Percentiles rank a stretch among this genome's conserved stretches.
Conservation (phyloP, 345 rosid genomes). For the Brassica nigra region DNA sequence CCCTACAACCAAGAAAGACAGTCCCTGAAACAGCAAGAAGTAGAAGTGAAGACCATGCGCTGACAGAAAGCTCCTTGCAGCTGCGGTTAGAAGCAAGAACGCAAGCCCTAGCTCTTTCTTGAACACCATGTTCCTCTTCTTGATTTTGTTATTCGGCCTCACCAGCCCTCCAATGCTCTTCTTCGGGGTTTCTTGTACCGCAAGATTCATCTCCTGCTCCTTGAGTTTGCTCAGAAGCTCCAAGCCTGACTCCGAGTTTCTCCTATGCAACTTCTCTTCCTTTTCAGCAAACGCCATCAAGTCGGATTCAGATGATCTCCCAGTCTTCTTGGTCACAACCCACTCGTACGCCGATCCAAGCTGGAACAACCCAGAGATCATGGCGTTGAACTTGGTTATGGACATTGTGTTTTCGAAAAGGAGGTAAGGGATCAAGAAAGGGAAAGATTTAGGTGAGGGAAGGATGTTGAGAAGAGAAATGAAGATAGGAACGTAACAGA, state of each 20-base stretch:
- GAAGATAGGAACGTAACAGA: slow-evolving; percentile 78
- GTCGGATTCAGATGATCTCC: slow-evolving; percentile 84
- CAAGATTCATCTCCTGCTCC: slow-evolving; percentile 46
- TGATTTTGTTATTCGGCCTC: slow-evolving; percentile 32
- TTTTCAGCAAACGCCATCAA: slow-evolving; percentile 70
- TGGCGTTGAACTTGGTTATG: slow-evolving; percentile 90
- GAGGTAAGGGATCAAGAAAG: slow-evolving; percentile 87
- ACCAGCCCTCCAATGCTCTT: slow-evolving; percentile 26
- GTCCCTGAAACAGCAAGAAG: slow-evolving; percentile 84
- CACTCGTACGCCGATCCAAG: slow-evolving; percentile 89
- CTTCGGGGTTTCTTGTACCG: slow-evolving; percentile 24
- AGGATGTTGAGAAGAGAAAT: slow-evolving; percentile 84
- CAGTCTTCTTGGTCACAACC: slow-evolving; percentile 90
- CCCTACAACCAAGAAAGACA: slow-evolving; percentile 80
- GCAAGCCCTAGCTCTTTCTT: slow-evolving; percentile 86
- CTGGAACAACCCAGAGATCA: slow-evolving; percentile 88
- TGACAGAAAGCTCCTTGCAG: slow-evolving; percentile 78
- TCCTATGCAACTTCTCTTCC: slow-evolving; percentile 71
- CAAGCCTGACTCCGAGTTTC: slow-evolving; percentile 73
- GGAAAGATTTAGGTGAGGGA: slow-evolving; percentile 80
- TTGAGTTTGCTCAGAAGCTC: slow-evolving; percentile 63
- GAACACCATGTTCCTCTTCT: slow-evolving; percentile 64
- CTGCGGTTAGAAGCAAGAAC: slow-evolving; percentile 75
- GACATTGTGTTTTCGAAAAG: slow-evolving; percentile 48
- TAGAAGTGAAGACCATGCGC: slow-evolving; percentile 94